A percentile compares a stretch with the other conserved stretches of the same genome.
Conservation (phyloP, 164 flowering plant genomes). For the Aristolochia fimbriata region DNA sequence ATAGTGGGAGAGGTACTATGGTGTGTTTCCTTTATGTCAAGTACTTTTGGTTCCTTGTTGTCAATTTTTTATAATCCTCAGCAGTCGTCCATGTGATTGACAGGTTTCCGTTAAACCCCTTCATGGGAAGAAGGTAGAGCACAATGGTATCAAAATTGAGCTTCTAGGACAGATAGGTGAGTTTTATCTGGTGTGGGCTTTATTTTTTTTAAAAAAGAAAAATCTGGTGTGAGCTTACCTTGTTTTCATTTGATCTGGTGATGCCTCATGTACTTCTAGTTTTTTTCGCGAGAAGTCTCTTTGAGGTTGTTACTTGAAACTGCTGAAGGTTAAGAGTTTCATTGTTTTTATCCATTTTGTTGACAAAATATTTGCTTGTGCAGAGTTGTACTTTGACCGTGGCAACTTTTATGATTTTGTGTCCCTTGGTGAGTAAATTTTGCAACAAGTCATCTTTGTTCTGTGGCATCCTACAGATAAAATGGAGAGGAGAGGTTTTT, state of each 20-base stretch:
- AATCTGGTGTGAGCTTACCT: not conserved
- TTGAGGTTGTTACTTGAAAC: not conserved
- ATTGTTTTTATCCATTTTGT: not conserved
- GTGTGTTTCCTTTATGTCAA: too few relatives aligned
- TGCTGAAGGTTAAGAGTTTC: not conserved
- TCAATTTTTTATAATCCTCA: not conserved
- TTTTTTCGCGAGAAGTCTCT: not conserved
- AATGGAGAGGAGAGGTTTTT: too few relatives aligned
- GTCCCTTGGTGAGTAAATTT: conserved; percentile 70
- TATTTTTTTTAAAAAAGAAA: too few relatives aligned
- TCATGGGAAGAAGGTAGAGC: conserved; percentile 96
- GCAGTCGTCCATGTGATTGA: not conserved
- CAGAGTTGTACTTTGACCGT: conserved; percentile 93
- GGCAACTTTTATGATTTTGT: conserved; percentile 97
- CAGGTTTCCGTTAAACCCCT: conserved; percentile 79
- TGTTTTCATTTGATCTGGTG: not conserved
- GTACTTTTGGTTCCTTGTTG: not conserved
- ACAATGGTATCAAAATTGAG: conserved; percentile 93
- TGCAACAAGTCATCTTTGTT: too few relatives aligned
- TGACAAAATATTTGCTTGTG: conserved; percentile 12
- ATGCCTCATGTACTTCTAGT: not conserved
- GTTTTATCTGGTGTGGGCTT: not conserved
- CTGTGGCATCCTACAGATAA: too few relatives aligned
- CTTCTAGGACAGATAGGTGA: conserved; percentile 95
- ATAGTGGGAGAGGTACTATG: conserved; percentile 69